Evolutionary conservation across 768 basidiomycete genomes (phyloP), one percentile per base, ranked within the genome.

Genomic region (Rhodosporidiobolus odoratus): DNA sequence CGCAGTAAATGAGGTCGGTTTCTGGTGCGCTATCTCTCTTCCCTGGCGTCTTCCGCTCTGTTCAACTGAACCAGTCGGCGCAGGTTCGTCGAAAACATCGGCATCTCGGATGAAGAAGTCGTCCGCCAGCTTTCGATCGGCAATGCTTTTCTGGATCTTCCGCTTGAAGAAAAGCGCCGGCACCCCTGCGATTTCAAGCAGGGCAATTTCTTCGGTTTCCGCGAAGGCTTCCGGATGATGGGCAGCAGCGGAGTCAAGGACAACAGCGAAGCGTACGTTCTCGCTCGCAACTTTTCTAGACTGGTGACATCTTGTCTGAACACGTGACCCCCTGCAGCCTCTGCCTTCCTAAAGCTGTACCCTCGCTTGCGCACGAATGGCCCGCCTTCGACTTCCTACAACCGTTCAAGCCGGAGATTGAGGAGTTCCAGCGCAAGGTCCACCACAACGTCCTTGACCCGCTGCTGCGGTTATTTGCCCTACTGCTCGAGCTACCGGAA

Each of bases 21-120:
- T 75, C 62, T 71, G 61, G 67, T 50, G 35, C 30, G 64, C 30
- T 30, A 34, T 21, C 9, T 15, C 7, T 23, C 12, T 45, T 25
- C 32, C 21, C 21, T 43, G 4, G 16, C 8, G 23, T 17, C 40
- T 1, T 9, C 30, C 0, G 10, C 2, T 8, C 4, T 9, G 1
- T 25, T 27, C n/a, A n/a, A n/a, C n/a, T n/a, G n/a, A n/a, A n/a
- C n/a, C 16, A 48, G 5, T 16, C 19, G 75, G 67, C 65, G 3
- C 48, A 57, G 65, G 65, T 27, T 83, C 38, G 77, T 80, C 62
- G 66, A 62, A 45, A 79, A 79, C 58, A 78, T 79, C 53, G 82
- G 82, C 25, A 80, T 84, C 65, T 60, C 74, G 30, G 80, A 83
- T 62, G 81, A 81, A 8, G 78, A 83, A 75, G 78, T 78, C 1